These are phyloP conservation scores for Diaporthe batatas DNA, from an alignment of 2,329 filamentous ascomycete genomes.

Conservation along the genomic window DNA sequence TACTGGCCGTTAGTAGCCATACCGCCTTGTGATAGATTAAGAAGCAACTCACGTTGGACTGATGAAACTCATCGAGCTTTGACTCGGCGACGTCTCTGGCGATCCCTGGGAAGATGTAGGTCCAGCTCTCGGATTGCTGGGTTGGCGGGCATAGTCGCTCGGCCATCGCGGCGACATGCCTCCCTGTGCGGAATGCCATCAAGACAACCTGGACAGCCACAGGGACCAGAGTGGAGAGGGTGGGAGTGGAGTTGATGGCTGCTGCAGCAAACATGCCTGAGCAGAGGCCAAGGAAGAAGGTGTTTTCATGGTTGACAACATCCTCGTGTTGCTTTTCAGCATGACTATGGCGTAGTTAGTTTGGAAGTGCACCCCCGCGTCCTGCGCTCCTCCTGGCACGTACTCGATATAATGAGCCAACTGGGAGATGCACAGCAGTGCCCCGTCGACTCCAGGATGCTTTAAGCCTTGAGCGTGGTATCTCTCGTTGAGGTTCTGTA, in stretches of 20 bases:
- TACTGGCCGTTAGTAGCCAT: background rate
- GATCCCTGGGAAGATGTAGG: conserved; percentile 72
- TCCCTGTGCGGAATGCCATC: conserved; percentile 75
- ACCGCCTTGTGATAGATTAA: too few species aligned
- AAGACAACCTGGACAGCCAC: conserved; percentile 74
- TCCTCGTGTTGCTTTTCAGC: conserved; percentile 68
- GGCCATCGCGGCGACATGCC: conserved; percentile 66
- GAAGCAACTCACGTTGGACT: conserved; percentile 58
- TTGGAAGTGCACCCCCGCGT: background rate
- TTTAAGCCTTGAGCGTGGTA: conserved; percentile 71
- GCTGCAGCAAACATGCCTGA: conserved; percentile 79
- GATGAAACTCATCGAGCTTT: conserved; percentile 70
- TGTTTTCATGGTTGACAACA: conserved; percentile 63
- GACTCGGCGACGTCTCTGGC: conserved; percentile 64
- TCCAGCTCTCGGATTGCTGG: conserved; percentile 72
- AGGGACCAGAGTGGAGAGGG: conserved; percentile 71
- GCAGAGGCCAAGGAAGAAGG: conserved; percentile 74
- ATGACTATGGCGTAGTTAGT: conserved; percentile 53
- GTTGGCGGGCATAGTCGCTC: conserved; percentile 57
- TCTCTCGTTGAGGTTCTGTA: conserved; percentile 74
- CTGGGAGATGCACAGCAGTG: conserved; percentile 74
- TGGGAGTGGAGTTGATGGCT: conserved; percentile 74
- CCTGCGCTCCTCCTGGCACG: conserved; percentile 47
- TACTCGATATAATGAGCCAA: conserved; percentile 78
- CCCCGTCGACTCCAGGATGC: conserved; percentile 74